Percentiles rank a stretch among this genome's conserved stretches.
Conservation (phyloP, 192 early-diverging fungal genomes). For the Oehlia diaphana region DNA sequence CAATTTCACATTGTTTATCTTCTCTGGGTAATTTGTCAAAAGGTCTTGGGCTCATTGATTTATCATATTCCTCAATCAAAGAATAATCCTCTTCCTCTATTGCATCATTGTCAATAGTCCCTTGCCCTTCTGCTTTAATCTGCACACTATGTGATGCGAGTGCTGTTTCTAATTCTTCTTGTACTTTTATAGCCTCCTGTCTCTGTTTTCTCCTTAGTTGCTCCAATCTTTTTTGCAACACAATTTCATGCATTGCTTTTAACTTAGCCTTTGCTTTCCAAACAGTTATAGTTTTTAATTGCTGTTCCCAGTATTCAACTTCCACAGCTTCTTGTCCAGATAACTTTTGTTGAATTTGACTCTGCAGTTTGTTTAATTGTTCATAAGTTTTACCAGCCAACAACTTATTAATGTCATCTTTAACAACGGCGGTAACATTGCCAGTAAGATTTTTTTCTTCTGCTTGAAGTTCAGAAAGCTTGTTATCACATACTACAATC, state of each 20-base stretch:
- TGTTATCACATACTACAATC: constrained; percentile 78
- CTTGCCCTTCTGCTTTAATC: constrained; percentile 46
- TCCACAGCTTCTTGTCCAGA: constrained; percentile 69
- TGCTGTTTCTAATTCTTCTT: constrained; percentile 52
- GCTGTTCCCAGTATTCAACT: constrained; percentile 94
- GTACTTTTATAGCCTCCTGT: constrained; percentile 55
- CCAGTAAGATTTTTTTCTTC: constrained; percentile 21
- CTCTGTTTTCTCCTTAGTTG: constrained; percentile 64
- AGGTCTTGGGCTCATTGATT: constrained; percentile 63
- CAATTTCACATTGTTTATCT: constrained; percentile 53
- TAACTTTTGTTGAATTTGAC: constrained; percentile 76
- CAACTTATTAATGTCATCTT: constrained; percentile 68
- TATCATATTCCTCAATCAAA: constrained; percentile 54
- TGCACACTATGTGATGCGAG: constrained; percentile 51
- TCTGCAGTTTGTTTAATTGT: constrained; percentile 72
- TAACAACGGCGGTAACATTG: constrained; percentile 49
- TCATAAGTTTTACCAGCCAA: constrained; percentile 71
- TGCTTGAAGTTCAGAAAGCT: constrained; percentile 49
- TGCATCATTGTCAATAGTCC: constrained; percentile 47
- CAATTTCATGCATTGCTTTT: constrained; percentile 76
- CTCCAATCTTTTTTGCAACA: constrained; percentile 72
- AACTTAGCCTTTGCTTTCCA: constrained; percentile 82
- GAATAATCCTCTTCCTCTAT: constrained; percentile 39
- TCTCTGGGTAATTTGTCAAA: constrained; percentile 51
- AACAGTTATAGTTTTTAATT: constrained; percentile 72